Percentiles rank a stretch among this genome's conserved stretches.
Evolutionary conservation across 306 rosid genomes (phyloP).

Genomic region (Pyrus bretschneideri): DNA sequence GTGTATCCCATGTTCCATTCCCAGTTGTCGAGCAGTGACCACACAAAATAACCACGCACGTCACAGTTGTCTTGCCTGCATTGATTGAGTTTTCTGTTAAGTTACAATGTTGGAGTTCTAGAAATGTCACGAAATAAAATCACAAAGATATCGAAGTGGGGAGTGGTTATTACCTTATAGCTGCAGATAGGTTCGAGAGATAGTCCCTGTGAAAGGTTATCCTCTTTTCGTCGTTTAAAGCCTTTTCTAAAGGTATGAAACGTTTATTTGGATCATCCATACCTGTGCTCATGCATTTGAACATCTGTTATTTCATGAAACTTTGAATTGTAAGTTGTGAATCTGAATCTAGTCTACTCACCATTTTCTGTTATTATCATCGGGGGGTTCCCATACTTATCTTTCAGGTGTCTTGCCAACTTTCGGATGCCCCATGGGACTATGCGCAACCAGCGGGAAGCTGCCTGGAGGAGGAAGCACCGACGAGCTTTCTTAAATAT

Average conservation of each 20-base stretch:
- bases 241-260: slow-evolving; percentile 37
- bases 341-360: slow-evolving; percentile 19
- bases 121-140: too few relatives aligned
- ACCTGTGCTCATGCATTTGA: slow-evolving; percentile 37
- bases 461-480: slow-evolving; percentile 49
- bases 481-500: slow-evolving; percentile 10
- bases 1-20: slow-evolving; percentile 90
- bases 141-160: not conserved
- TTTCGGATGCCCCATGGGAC: slow-evolving; percentile 93
- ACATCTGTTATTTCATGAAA: not conserved
- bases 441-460: slow-evolving; percentile 74
- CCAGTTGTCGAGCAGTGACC: slow-evolving; percentile 98
- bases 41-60: slow-evolving; percentile 75
- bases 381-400: slow-evolving; percentile 59
- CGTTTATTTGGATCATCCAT: slow-evolving; percentile 73
- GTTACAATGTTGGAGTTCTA: not conserved
- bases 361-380: slow-evolving; percentile 81
- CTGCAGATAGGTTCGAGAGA: slow-evolving; percentile 83
- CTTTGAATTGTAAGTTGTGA: not conserved
- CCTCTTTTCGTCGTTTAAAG: slow-evolving; percentile 72
- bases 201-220: slow-evolving; percentile 73
- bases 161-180: slow-evolving; percentile 53
- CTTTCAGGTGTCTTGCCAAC: slow-evolving; percentile 55
- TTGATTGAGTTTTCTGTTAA: slow-evolving; percentile 16
- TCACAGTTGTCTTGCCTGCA: slow-evolving; percentile 73